A percentile compares a stretch with the other conserved stretches of the same genome.
Evolutionary conservation across 768 basidiomycete genomes (phyloP).

Genomic region (Mycena polygramma): DNA sequence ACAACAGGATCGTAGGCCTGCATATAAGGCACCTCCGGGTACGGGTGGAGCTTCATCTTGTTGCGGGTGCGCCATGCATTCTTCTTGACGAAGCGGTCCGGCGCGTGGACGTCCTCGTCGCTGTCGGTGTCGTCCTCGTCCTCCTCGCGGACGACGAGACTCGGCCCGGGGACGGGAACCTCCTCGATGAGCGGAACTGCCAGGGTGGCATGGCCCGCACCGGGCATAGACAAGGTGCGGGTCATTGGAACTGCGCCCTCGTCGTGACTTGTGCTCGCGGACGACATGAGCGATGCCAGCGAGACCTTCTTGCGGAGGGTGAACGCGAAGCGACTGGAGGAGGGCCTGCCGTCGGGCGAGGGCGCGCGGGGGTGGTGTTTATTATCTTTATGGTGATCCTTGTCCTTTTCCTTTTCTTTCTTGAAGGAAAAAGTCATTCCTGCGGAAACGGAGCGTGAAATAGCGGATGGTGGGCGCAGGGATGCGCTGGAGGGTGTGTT

Average conservation of each 20-base stretch:
- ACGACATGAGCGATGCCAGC: constrained; percentile 28
- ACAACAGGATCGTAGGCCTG: constrained; percentile 71
- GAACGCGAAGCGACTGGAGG: constrained; percentile 31
- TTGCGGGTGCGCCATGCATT: constrained; percentile 55
- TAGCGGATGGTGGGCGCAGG: constrained; percentile 46
- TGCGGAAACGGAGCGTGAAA: constrained; percentile 41
- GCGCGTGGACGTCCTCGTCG: constrained; percentile 38
- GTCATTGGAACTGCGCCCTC: constrained; percentile 13
- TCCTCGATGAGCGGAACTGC: constrained; percentile 29
- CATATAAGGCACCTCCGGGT: constrained; percentile 71
- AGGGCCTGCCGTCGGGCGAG: constrained; percentile 29
- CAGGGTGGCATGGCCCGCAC: not conserved
- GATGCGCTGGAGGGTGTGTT: constrained; percentile 47
- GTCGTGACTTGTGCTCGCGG: constrained; percentile 1
- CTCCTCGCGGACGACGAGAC: not conserved
- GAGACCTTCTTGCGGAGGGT: constrained; percentile 37
- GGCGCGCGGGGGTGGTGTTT: constrained; percentile 10
- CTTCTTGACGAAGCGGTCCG: constrained; percentile 47
- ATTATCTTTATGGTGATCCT: constrained; percentile 7
- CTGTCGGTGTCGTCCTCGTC: constrained; percentile 1
- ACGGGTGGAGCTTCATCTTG: constrained; percentile 70
- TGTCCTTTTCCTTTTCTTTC: constrained; percentile 27
- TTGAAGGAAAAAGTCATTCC: constrained; percentile 55
- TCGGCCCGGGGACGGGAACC: constrained; percentile 1
- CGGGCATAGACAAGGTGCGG: constrained; percentile 25